Evolutionary conservation across 345 rosid species (phyloP).

Genomic region (Ceriops zippeliana): DNA sequence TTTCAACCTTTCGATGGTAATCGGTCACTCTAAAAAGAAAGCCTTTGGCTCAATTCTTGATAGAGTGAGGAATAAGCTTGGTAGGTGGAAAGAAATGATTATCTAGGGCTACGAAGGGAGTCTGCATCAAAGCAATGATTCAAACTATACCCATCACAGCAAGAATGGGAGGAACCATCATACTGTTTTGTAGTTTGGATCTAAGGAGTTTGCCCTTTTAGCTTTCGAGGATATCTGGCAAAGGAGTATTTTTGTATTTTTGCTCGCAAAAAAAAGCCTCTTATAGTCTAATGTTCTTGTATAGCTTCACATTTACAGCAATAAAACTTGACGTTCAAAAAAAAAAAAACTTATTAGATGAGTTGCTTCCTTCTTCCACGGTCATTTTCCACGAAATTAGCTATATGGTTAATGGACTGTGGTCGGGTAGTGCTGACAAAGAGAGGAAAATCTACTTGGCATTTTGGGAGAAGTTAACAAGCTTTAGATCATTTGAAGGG

Average conservation of each 20-base stretch:
- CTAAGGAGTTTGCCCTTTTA: no score
- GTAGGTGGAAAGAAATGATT: neutral
- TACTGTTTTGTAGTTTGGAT: no score
- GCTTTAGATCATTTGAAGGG: neutral
- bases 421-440: neutral
- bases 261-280: no score
- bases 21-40: neutral
- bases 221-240: no score
- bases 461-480: neutral
- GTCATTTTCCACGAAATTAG: neutral
- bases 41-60: neutral
- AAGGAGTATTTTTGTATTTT: no score
- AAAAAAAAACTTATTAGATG: neutral
- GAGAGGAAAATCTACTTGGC: neutral
- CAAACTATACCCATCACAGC: neutral
- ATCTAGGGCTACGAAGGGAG: neutral
- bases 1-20: neutral
- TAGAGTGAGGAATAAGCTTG: neutral
- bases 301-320: no score
- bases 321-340: no score
- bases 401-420: neutral
- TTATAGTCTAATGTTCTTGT: no score
- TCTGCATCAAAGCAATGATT: neutral
- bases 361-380: neutral
- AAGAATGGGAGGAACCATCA: no score